Evolutionary conservation across 352 stramenopile species (phyloP).

Genomic region (Lagenidium giganteum): DNA sequence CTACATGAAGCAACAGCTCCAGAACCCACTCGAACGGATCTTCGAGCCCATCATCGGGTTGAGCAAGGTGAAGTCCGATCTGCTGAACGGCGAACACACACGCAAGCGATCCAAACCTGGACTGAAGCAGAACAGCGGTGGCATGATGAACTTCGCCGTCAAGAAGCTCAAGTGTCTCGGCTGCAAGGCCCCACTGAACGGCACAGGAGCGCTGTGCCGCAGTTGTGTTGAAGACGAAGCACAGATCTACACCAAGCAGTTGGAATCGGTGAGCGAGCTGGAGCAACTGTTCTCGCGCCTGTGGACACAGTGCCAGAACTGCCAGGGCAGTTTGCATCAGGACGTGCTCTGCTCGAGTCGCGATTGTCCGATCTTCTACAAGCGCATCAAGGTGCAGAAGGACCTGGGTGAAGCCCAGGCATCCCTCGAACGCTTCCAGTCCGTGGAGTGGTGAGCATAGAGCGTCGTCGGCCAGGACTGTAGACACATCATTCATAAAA

Average conservation of each 20-base stretch:
- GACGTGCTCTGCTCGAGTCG: conserved; percentile 94
- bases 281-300: conserved; percentile 94
- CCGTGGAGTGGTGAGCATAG: conserved; percentile 63
- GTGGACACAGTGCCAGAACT: conserved; percentile 98
- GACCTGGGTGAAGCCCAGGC: conserved; percentile 94
- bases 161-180: conserved; percentile 98
- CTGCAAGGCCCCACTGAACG: conserved; percentile 93
- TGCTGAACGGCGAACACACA: conserved; percentile 98
- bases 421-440: conserved; percentile 93
- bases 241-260: conserved; percentile 95
- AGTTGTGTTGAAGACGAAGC: conserved; percentile 92
- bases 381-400: conserved; percentile 99
- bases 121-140: conserved; percentile 92
- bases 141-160: conserved; percentile 99
- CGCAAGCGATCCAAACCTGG: conserved; percentile 96
- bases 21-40: conserved; percentile 97
- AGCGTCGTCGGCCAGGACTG: too few relatives aligned
- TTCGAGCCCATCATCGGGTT: conserved; percentile 98
- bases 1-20: conserved; percentile 98
- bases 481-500: too few relatives aligned
- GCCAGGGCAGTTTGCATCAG: conserved; percentile 97
- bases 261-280: conserved; percentile 89
- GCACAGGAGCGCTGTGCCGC: conserved; percentile 89
- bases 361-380: conserved; percentile 99
- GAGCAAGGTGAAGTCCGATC: conserved; percentile 84